Conservation (phyloP, 805 yeast species). For the Grigorovia humatica region DNA sequence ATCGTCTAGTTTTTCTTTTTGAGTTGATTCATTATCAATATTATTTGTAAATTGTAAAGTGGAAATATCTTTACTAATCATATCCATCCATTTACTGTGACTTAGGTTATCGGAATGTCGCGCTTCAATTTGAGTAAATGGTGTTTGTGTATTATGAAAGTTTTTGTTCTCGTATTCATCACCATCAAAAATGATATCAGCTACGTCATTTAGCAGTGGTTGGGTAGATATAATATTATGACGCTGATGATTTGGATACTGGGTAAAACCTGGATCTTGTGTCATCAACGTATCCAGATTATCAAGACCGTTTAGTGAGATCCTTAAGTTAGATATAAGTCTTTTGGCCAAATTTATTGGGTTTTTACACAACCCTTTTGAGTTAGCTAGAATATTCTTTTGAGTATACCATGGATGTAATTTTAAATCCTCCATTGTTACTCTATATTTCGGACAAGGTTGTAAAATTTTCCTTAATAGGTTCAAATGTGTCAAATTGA, state of each 20-base stretch:
- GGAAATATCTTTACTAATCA: conserved; percentile 19
- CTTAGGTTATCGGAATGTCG: conserved; percentile 8
- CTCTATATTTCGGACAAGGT: conserved; percentile 38
- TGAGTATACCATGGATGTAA: conserved; percentile 48
- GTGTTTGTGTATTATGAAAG: conserved; percentile 17
- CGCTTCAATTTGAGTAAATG: conserved; percentile 10
- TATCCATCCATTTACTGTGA: conserved; percentile 14
- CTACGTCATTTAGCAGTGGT: conserved; percentile 33
- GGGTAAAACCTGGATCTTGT: conserved; percentile 9
- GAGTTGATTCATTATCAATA: conserved; percentile 1
- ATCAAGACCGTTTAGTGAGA: conserved; percentile 43
- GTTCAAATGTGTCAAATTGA: conserved; percentile 41
- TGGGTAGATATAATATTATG: conserved; percentile 32
- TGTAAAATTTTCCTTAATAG: conserved; percentile 44
- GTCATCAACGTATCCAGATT: conserved; percentile 27
- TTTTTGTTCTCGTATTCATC: not conserved
- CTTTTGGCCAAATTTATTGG: conserved; percentile 41
- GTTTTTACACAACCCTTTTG: conserved; percentile 43
- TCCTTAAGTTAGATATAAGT: conserved; percentile 41
- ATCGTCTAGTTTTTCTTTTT: not conserved
- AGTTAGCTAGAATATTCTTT: conserved; percentile 34
- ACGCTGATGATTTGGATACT: not conserved
- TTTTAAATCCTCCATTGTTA: conserved; percentile 32
- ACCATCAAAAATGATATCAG: conserved; percentile 8
- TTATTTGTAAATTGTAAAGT: conserved; percentile 15